Conservation (phyloP, 768 basidiomycete species). For the Amyloporia xantha region DNA sequence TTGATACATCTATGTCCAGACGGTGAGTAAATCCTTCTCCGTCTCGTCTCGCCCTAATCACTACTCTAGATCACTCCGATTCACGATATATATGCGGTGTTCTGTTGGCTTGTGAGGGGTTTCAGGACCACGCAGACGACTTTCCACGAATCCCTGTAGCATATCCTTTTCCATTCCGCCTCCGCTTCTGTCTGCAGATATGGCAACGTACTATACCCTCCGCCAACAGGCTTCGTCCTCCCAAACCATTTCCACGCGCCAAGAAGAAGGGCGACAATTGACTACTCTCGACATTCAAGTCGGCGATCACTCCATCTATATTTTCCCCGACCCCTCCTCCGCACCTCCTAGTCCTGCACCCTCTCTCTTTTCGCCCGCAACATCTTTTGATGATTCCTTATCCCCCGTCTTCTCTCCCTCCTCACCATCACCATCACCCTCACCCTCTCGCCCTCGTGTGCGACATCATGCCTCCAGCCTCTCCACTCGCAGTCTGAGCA, state of each 20-base stretch:
- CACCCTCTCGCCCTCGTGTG: background rate
- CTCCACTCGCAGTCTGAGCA: background rate
- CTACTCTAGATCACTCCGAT: background rate
- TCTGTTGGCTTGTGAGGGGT: background rate
- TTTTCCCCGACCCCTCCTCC: conserved; percentile 22
- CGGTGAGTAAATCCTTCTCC: background rate
- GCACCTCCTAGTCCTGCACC: conserved; percentile 17
- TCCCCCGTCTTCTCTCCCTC: background rate
- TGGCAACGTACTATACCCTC: conserved; percentile 17
- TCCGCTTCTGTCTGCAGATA: background rate
- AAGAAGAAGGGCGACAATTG: background rate
- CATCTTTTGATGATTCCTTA: conserved; percentile 12
- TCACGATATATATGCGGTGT: background rate
- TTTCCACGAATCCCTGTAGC: too few species aligned
- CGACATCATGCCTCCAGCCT: conserved; percentile 1
- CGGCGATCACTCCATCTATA: conserved; percentile 19
- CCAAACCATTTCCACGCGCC: background rate
- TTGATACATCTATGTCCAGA: background rate
- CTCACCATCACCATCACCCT: conserved; percentile 4
- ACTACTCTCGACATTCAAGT: background rate
- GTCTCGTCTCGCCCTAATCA: background rate
- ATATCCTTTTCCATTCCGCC: background rate
- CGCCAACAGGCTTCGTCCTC: conserved; percentile 1
- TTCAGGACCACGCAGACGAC: too few species aligned
- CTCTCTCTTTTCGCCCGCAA: conserved; percentile 16